Conservation (phyloP, 345 rosid genomes). For the Pseudoturritis turrita region DNA sequence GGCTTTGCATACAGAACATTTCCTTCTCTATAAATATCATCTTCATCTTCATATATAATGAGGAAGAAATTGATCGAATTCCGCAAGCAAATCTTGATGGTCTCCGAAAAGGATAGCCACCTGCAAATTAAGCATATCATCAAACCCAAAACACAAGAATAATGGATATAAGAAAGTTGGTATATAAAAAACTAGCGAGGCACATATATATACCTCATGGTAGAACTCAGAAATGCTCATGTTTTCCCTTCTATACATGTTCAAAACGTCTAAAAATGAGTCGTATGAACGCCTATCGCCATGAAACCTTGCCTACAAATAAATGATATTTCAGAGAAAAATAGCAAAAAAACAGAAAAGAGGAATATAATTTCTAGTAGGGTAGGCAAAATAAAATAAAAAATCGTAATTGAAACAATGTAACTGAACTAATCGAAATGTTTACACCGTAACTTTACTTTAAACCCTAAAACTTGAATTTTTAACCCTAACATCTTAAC, state of each 20-base stretch:
- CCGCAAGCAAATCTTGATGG: constrained; percentile 69
- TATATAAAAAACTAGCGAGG: background rate
- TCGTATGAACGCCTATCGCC: constrained; percentile 62
- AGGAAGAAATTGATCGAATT: constrained; percentile 71
- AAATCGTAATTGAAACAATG: background rate
- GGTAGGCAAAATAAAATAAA: background rate
- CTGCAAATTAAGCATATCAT: constrained; percentile 32
- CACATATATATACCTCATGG: constrained; percentile 47
- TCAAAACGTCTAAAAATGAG: constrained; percentile 70
- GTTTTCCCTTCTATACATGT: constrained; percentile 62
- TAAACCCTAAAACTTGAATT: background rate
- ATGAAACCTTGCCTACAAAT: constrained; percentile 62
- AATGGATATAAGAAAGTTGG: background rate
- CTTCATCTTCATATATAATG: background rate
- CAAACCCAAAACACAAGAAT: background rate
- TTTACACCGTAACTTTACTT: background rate
- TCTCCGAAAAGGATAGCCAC: constrained; percentile 67
- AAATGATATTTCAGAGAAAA: background rate
- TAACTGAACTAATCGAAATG: background rate
- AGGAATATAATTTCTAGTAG: background rate
- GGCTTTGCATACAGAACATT: background rate
- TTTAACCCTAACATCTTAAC: too few species aligned
- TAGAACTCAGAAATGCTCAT: constrained; percentile 62
- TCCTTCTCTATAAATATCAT: background rate
- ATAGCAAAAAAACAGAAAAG: background rate